These are phyloP conservation scores for Salvia splendens DNA, from an alignment of 257 asterid genomes.

Conservation along the genomic window DNA sequence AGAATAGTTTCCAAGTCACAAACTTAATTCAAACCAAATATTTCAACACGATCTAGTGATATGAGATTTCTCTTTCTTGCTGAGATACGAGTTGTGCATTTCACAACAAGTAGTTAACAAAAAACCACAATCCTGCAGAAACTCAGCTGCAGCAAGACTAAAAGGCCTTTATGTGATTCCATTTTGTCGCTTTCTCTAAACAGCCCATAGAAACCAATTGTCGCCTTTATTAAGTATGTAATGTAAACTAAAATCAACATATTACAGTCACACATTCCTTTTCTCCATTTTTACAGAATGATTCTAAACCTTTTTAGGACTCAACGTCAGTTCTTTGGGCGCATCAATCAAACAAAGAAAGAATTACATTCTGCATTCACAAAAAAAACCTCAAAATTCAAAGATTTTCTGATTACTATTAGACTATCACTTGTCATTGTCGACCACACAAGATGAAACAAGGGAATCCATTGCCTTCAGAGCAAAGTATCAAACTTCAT, in stretches of 20 bases:
- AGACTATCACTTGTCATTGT: background rate
- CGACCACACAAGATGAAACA: conserved; percentile 9
- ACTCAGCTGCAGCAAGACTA: conserved; percentile 11
- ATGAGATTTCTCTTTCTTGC: background rate
- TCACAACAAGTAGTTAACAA: too few relatives aligned
- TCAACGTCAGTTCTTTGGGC: background rate
- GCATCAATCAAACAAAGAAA: conserved; percentile 4
- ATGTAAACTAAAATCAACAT: background rate
- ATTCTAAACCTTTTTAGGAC: background rate
- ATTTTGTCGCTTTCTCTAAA: background rate
- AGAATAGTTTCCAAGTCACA: conserved; percentile 9
- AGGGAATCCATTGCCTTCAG: background rate
- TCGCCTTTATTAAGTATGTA: background rate
- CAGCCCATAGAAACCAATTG: background rate
- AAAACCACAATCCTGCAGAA: background rate
- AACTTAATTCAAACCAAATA: background rate
- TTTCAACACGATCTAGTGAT: background rate
- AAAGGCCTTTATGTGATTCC: background rate
- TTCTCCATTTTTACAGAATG: background rate
- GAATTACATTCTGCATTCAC: background rate
- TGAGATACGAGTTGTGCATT: conserved; percentile 2
- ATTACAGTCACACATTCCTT: too few relatives aligned
- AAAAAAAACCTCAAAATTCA: conserved; percentile 12
- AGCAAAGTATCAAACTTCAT: conserved; percentile 19
- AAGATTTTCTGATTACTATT: conserved; percentile 1